Conservation (phyloP, 202 grass and related monocot genomes). For the Schoenoplectus tabernaemontani region DNA sequence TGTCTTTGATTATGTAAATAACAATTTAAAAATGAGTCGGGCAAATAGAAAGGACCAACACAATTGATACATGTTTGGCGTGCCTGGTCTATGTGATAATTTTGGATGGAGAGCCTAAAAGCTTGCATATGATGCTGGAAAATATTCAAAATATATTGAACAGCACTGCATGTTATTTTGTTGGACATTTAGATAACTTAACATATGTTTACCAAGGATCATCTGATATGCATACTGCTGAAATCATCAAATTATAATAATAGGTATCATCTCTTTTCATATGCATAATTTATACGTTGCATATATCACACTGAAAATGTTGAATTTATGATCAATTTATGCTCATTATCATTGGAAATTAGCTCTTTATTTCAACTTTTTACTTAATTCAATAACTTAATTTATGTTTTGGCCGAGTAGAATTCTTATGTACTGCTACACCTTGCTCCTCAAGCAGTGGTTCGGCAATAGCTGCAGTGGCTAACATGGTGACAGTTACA, state of each 20-base stretch:
- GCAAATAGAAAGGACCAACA: background rate
- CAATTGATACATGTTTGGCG: background rate
- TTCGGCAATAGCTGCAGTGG: constrained; percentile 51
- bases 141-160: too few relatives aligned
- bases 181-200: background rate
- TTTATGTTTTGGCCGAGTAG: constrained; percentile 16
- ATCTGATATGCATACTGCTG: too few relatives aligned
- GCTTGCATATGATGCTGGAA: too few relatives aligned
- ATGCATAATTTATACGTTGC: background rate
- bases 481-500: constrained; percentile 57
- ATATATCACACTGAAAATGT: background rate
- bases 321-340: background rate
- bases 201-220: too few relatives aligned
- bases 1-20: background rate
- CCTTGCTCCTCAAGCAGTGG: constrained; percentile 71
- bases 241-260: background rate
- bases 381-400: background rate
- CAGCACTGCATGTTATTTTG: too few relatives aligned
- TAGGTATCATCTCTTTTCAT: background rate
- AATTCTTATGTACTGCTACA: constrained; percentile 45
- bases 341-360: background rate
- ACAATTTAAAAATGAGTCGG: background rate
- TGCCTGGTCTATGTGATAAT: background rate
- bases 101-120: background rate
- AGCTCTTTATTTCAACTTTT: background rate